Base-by-base conservation (phyloP, 768 basidiomycete genomes). In the Trametes maxima region DNA sequence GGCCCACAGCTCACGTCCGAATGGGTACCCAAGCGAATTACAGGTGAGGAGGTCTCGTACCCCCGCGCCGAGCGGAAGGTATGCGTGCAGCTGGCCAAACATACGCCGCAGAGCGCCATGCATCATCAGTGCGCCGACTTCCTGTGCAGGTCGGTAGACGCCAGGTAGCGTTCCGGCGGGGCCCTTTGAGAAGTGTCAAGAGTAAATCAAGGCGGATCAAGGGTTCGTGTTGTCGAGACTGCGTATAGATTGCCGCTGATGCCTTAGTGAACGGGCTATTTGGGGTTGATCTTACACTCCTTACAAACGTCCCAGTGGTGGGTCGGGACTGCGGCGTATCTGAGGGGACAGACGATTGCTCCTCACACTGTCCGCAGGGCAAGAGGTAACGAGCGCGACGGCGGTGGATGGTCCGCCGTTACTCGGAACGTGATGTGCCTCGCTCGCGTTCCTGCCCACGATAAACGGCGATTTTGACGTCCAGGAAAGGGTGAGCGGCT, bases 131-230 rank as follows among this genome's bases (percentile, higher is more conserved):
- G 48, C 57, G 57, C 48, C 57, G 57, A 43, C 48, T 28, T 51
- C 48, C 57, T 50, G 57, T 58, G 57, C 35, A 33, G 40, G 48
- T 43, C 24, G 40, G 46, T 40, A 51, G 28, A 44, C 57, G 46
- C 39, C 56, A 49, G 56, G 47, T 28, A 39, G 17, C 6, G 28
- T 40, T 40, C 57, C 40, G 57, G 40, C 48, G 57, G 57, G 42
- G 56, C 24, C 51, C 48, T 33, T 5, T 36, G 35, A 54, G 54
- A 45, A 55, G 60, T 24, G 42, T 49, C 40, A 19, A 50, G 37
- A 40, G 60, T 43, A 45, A 57, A 62, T 62, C 56, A 62, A 61
- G 56, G 61, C 56, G 50, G 56, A 62, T 62, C 61, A 58, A 58
- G 44, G 36, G 37, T 56, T 52, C 36, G 60, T 44, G 43, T 52